These are phyloP conservation scores for Neofusicoccum kwambonambiense DNA, from an alignment of 2,329 filamentous ascomycete genomes.

Conservation along the genomic window DNA sequence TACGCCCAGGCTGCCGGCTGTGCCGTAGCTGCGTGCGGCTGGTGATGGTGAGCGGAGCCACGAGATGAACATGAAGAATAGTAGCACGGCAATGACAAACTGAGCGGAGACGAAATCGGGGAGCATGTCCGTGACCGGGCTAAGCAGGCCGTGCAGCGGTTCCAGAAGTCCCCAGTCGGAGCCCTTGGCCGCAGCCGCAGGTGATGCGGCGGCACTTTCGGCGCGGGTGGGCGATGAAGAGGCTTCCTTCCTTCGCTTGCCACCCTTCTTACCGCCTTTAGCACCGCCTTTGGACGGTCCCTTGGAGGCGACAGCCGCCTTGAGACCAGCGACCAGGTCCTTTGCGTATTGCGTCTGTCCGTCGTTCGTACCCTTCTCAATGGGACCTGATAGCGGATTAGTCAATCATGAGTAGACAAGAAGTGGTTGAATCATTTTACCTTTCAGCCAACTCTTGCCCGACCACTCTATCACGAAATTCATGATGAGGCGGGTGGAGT, in stretches of 20 bases:
- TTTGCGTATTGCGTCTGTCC: constrained; percentile 83
- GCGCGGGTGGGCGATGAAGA: constrained; percentile 38
- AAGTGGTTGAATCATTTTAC: constrained; percentile 47
- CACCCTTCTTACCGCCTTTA: constrained; percentile 40
- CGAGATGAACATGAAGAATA: constrained; percentile 63
- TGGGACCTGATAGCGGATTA: constrained; percentile 63
- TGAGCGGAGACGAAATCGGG: constrained; percentile 73
- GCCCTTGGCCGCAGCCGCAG: constrained; percentile 29
- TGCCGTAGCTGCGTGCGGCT: constrained; percentile 20
- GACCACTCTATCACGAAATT: constrained; percentile 94
- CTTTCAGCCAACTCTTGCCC: constrained; percentile 97
- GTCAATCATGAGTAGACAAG: neutral
- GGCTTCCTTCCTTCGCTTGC: constrained; percentile 58
- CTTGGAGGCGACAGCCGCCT: constrained; percentile 68
- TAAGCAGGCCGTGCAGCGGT: constrained; percentile 67
- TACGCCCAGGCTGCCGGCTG: constrained; percentile 3
- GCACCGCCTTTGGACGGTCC: constrained; percentile 55
- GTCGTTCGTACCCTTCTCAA: constrained; percentile 92
- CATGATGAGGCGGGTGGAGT: constrained; percentile 79
- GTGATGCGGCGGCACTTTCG: constrained; percentile 21
- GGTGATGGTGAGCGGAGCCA: constrained; percentile 58
- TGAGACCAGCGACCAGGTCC: constrained; percentile 73
- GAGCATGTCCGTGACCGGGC: constrained; percentile 68
- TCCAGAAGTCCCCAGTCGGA: constrained; percentile 76
- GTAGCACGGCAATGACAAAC: constrained; percentile 71